Evolutionary conservation across 106 monocot species (phyloP).

Genomic region (Dendrobium nobile): DNA sequence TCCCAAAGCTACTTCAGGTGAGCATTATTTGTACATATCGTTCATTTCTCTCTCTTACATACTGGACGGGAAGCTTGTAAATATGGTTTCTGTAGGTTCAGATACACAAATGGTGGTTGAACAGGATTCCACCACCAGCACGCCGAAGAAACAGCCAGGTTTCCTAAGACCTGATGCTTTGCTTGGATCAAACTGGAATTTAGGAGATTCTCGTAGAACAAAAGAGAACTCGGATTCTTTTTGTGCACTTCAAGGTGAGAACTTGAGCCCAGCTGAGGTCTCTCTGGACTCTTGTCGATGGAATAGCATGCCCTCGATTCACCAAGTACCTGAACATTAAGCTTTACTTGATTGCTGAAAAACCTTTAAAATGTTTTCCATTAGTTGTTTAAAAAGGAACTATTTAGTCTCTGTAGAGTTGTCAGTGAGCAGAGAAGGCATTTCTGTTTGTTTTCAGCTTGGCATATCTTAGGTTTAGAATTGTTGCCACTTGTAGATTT

Average conservation of each 20-base stretch:
- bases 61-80: neutral
- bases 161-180: conserved; percentile 1
- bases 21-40: neutral
- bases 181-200: neutral
- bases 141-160: neutral
- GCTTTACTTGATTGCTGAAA: neutral
- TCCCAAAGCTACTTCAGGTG: conserved; percentile 16
- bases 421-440: too few species aligned
- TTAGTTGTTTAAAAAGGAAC: neutral
- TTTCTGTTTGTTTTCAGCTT: too few species aligned
- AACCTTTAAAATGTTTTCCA: neutral
- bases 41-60: neutral
- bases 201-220: neutral
- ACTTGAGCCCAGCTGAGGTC: too few species aligned
- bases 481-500: too few species aligned
- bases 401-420: neutral
- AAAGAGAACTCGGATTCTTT: neutral
- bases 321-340: neutral
- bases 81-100: conserved; percentile 1
- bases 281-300: neutral
- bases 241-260: neutral
- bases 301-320: neutral
- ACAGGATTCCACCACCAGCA: neutral
- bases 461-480: too few species aligned
- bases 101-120: neutral